Evolutionary conservation across 306 rosid genomes (phyloP), one percentile per base, ranked within the genome.

Genomic region (Medicago ruthenica): DNA sequence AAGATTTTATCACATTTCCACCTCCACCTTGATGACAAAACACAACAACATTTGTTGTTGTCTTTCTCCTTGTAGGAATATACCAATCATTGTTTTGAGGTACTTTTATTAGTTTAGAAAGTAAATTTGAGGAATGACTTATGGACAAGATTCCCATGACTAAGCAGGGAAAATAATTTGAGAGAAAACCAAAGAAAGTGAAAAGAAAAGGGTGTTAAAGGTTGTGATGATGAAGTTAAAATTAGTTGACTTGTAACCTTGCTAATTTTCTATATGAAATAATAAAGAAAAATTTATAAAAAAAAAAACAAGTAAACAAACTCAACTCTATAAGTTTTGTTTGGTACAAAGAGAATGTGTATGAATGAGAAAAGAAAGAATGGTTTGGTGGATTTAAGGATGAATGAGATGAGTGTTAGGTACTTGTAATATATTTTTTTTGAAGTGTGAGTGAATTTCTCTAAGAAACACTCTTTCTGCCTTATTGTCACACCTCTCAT

Each of bases 131-230:
- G 62, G 90, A 81, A 67, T 81, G 79, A 42, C 71, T 85, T 18
- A 85, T 79, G 88, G 90, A 85, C 80, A 85, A 67, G 70, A 86
- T 83, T 83, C 86, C 96, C 98, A 94, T 94, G 82, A 78, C 71
- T 63, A 11, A 58, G 71, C 37, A 50, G 71, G 45, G 47, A 73
- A 67, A 73, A 59, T 22, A 59, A 66, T 55, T 27, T 58, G 71
- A 44, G 50, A 60, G 55, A 66, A 80, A 81, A 50, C 51, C 10
- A 60, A 60, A 31, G 40, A 34, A 50, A 53, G 16, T 64, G 18
- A 70, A 11, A 37, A 76, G 45, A 55, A 61, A 63, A 60, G 42
- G 65, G 48, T 62, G 37, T 55, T 45, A 45, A 58, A 76, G 55
- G 62, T 71, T 59, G 8, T 81, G 84, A 37, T 68, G 65, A 13